Evolutionary conservation across 163 green algal species (phyloP), one percentile per base, ranked within the genome.

Genomic region (Scenedesmus sp.): DNA sequence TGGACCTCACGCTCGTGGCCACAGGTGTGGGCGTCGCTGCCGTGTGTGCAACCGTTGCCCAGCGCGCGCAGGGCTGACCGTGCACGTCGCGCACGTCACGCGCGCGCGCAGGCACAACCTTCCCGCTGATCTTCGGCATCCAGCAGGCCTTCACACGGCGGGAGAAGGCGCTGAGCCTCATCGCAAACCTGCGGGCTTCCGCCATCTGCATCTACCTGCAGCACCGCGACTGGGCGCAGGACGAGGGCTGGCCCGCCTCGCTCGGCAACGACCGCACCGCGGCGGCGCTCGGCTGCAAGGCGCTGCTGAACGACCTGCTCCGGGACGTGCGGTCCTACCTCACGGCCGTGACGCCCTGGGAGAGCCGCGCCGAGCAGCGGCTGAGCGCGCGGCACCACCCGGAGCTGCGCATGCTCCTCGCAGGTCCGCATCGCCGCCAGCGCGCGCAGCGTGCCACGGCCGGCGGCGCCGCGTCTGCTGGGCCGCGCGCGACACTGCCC

Each of bases 351-450:
- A 75, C 48, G 34, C 66, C 47, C n/a, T 75, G 29, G 5, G 66
- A 87, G 67, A 83, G 71, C 44, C 28, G 80, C 33, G 82, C 72
- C 1, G 82, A 87, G 72, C 72, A 64, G 33, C 71, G 77, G 10
- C 67, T 87, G 26, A 66, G 74, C 10, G 77, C 72, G 24, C 77
- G 76, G 66, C 48, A 51, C 29, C 26, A 63, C 36, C 26, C 47
- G 11, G 62, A 48, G 18, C 33, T 48, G 18, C 31, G 63, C 28
- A 63, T 75, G 66, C 47, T 75, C 18, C 17, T 75, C 29, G 66
- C 63, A 65, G 54, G 70, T 65, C 29, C 13, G 48, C n/a, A n/a
- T n/a, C n/a, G n/a, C n/a, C n/a, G n/a, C n/a, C n/a, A n/a, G n/a
- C n/a, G n/a, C n/a, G n/a, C n/a, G n/a, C n/a, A n/a, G n/a, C n/a